phyloP scores from a whole-genome alignment of 2,329 filamentous ascomycete genomes.

The Colletotrichum truncatum region DNA sequence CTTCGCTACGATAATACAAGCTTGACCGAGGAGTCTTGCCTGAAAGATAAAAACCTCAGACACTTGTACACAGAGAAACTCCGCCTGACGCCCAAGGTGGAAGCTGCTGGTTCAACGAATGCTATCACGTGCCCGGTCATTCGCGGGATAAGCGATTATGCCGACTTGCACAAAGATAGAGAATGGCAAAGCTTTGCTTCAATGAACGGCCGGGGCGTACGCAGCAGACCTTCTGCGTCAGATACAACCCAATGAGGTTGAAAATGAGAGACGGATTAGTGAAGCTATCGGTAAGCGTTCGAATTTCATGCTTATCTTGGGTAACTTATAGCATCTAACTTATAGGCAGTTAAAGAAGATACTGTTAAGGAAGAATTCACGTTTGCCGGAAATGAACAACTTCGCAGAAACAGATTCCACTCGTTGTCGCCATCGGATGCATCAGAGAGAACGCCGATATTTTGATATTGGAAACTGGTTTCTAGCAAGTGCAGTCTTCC shows the following conservation, averaged over 20 bases:
- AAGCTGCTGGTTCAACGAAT: constrained; percentile 39
- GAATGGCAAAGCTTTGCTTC: constrained; percentile 47
- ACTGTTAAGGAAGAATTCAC: background rate
- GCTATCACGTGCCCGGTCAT: constrained; percentile 45
- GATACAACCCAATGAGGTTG: constrained; percentile 29
- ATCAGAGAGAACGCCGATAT: background rate
- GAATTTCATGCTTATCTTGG: background rate
- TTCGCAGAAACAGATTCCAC: background rate
- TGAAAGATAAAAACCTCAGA: no score
- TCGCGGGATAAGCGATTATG: constrained; percentile 51
- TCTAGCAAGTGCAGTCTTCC: background rate
- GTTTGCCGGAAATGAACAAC: background rate
- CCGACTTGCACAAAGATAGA: constrained; percentile 49
- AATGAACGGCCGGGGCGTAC: constrained; percentile 41
- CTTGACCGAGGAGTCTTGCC: no score
- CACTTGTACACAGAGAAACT: no score
- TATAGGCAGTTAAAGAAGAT: no score
- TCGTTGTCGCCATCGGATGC: background rate
- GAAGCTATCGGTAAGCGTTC: no score
- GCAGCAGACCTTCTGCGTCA: constrained; percentile 25
- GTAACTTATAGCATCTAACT: background rate
- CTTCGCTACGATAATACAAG: no score
- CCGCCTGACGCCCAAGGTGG: no score
- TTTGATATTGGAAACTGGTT: background rate
- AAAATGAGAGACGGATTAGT: constrained; percentile 21